Evolutionary conservation across 2,329 filamentous ascomycete species (phyloP), one percentile per base, ranked within the genome.

Genomic region (Colletotrichum plurivorum): DNA sequence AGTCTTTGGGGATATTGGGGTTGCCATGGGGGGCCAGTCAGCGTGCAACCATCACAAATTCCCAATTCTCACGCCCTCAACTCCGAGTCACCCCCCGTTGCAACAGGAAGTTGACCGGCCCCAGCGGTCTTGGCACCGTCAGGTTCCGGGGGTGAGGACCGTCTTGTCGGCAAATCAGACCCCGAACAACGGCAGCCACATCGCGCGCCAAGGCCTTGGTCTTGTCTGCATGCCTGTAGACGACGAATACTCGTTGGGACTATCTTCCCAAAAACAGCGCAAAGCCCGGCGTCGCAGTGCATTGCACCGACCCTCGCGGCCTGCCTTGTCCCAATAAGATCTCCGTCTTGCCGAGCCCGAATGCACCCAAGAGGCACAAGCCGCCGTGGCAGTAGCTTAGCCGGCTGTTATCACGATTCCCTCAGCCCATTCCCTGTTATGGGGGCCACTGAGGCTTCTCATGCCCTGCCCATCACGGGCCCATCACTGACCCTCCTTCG

Each of bases 151-250:
- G 41, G 31, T 18, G 25, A 54, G 54, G 8, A 7, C 46, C 18
- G 9, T 49, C 12, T 12, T 54, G 39, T 54, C 59, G 59, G 59
- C 59, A 62, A 49, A 62, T 48, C 39, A 45, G 49, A 36, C 25
- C 49, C 59, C 59, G 59, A 62, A 62, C 15, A 31, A 36, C 59
- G 41, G 22, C 59, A 62, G 58, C 13, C 25, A 54, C 27, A 12
- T 54, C 25, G 59, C 31, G 49, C 15, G 59, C 59, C 59, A 62
- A 62, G 58, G 36, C 45, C 59, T 54, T 62, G 59, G 59, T 54
- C 48, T 54, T 25, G 39, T 62, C 59, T 62, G 20, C 16, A 36
- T n/a, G 51, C 49, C 22, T 22, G 39, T 16, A 25, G 1, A 25
- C 22, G 3, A 25, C 2, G 22, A 25, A 25, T 25, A 53, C 31